Conservation (phyloP, 352 stramenopile species). For the Bremia lactucae region DNA sequence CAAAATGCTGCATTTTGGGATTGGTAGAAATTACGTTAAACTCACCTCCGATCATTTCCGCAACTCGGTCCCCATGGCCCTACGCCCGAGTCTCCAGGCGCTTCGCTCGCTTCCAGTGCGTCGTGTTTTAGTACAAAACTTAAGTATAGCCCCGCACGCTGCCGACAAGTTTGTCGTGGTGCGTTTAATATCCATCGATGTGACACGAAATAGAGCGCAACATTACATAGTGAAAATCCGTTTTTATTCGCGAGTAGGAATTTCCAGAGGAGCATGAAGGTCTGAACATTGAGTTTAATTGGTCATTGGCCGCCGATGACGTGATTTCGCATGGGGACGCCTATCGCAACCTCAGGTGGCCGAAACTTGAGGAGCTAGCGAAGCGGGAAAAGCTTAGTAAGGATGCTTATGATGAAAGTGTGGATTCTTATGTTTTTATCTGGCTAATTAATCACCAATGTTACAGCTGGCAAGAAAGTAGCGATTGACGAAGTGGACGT, state of each 20-base stretch:
- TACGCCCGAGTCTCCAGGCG: slow-evolving; percentile 48
- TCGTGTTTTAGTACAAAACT: slow-evolving; percentile 26
- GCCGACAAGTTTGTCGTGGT: slow-evolving; percentile 76
- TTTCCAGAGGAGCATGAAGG: slow-evolving; percentile 69
- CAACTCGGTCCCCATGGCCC: slow-evolving; percentile 27
- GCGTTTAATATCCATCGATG: slow-evolving; percentile 6
- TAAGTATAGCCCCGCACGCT: slow-evolving; percentile 43
- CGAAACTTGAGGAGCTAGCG: slow-evolving; percentile 49
- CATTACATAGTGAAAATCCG: no score
- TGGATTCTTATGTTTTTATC: slow-evolving; percentile 1
- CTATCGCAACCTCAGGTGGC: slow-evolving; percentile 66
- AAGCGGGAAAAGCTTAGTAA: slow-evolving; percentile 51
- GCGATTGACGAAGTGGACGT: slow-evolving; percentile 55
- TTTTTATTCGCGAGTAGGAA: slow-evolving; percentile 25
- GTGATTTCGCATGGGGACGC: slow-evolving; percentile 69
- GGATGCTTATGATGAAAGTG: neutral
- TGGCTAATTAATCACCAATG: neutral
- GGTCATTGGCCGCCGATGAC: slow-evolving; percentile 72
- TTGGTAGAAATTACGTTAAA: slow-evolving; percentile 14
- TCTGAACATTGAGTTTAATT: slow-evolving; percentile 83
- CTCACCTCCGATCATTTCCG: slow-evolving; percentile 32
- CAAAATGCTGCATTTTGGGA: slow-evolving; percentile 1
- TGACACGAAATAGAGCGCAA: neutral
- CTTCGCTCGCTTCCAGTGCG: slow-evolving; percentile 31
- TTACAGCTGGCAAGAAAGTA: slow-evolving; percentile 44